These are phyloP conservation scores for Arthrinium phaeospermum DNA, from an alignment of 2,329 filamentous ascomycete genomes.

Conservation along the genomic window DNA sequence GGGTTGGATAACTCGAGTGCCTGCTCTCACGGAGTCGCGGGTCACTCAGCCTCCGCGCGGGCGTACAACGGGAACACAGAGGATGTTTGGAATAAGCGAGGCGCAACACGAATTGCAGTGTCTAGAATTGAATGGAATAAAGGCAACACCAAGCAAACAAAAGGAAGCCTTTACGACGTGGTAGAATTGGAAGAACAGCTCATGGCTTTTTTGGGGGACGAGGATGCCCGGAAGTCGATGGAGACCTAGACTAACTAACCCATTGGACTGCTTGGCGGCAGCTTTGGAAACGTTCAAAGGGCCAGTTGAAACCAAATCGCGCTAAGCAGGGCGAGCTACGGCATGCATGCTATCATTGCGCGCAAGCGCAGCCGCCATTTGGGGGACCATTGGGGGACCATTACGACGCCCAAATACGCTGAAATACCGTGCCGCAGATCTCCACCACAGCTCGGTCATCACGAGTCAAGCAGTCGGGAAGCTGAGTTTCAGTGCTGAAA, in stretches of 20 bases:
- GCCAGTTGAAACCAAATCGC: conserved; percentile 12
- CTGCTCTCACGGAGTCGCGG: conserved; percentile 13
- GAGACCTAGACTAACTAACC: conserved; percentile 4
- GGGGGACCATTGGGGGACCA: not conserved
- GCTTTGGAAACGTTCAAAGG: not conserved
- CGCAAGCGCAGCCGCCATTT: not conserved
- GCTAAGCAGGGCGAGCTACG: not conserved
- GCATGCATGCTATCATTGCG: conserved; percentile 6
- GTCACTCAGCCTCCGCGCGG: conserved; percentile 12
- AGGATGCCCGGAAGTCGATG: conserved; percentile 12
- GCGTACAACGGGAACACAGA: conserved; percentile 1
- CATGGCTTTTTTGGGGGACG: conserved; percentile 8
- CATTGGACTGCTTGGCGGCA: conserved; percentile 3
- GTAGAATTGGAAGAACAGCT: conserved; percentile 11
- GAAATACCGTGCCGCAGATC: not conserved
- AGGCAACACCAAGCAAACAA: not conserved
- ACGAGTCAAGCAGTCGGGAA: not conserved
- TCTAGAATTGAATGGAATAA: not conserved
- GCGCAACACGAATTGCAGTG: not conserved
- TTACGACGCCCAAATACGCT: not conserved
- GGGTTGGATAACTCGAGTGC: conserved; percentile 9
- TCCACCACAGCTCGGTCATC: not conserved
- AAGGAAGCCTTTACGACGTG: not conserved
- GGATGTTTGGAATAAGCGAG: not conserved
- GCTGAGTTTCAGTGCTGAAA: not conserved